These are phyloP conservation scores for Nasturtium officinale DNA, from an alignment of 345 rosid genomes.

Conservation along the genomic window DNA sequence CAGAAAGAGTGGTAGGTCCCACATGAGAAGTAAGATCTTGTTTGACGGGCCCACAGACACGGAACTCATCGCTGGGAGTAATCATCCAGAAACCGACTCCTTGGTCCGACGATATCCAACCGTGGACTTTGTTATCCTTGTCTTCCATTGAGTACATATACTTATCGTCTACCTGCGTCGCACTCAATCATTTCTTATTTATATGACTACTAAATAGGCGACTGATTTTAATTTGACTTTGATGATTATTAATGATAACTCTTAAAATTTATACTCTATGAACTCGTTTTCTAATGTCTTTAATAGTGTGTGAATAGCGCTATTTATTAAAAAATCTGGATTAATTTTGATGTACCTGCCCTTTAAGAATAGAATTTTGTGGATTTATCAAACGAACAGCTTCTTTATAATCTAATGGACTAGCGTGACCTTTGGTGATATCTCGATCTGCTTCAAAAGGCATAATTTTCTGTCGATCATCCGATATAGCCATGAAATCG, in stretches of 20 bases:
- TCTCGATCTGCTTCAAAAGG: conserved; percentile 54
- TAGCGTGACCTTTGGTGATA: conserved; percentile 24
- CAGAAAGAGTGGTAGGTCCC: conserved; percentile 69
- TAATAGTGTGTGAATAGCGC: not conserved
- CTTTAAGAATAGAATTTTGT: conserved; percentile 47
- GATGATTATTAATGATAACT: too few relatives aligned
- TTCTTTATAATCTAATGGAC: conserved; percentile 67
- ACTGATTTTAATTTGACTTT: not conserved
- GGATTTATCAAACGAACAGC: conserved; percentile 82
- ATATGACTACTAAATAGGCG: not conserved
- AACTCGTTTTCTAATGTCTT: too few relatives aligned
- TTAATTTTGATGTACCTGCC: conserved; percentile 54
- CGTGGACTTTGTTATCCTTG: conserved; percentile 66
- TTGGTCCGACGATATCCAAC: conserved; percentile 65
- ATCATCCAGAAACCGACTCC: conserved; percentile 89
- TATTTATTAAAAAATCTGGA: not conserved
- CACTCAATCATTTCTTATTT: not conserved
- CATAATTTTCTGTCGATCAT: conserved; percentile 67
- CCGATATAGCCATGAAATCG: conserved; percentile 66
- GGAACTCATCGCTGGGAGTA: conserved; percentile 74
- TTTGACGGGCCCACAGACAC: conserved; percentile 67
- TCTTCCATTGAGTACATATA: conserved; percentile 70
- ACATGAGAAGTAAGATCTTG: conserved; percentile 90
- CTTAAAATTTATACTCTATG: not conserved
- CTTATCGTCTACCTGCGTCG: conserved; percentile 84